Evolutionary conservation across 768 basidiomycete genomes (phyloP), one percentile per base, ranked within the genome.

Genomic region (Leccinellum albellum): DNA sequence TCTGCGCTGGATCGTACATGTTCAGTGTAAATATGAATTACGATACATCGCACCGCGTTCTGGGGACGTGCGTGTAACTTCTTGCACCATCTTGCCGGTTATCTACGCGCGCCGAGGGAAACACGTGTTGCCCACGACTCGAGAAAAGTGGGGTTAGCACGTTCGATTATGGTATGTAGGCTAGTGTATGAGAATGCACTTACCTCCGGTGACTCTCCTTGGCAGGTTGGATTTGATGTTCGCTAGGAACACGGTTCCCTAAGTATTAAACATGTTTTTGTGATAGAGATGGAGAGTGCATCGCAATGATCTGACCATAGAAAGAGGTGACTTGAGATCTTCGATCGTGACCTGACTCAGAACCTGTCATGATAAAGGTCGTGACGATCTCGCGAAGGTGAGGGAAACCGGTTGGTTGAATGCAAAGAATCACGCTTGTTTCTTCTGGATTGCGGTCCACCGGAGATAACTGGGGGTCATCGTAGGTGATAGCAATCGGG

Each of bases 351-450:
- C 47, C 21, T 2, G 35, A 4, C 35, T 37, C 17, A 17, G 35
- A 37, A 37, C 35, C n/a, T 12, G 40, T 20, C 29, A 63, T 31
- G 17, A 58, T 32, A 50, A 63, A 66, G 2, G 64, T 66, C 9
- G 29, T 55, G 29, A 66, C 35, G 21, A 65, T 44, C 32, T 66
- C 61, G 15, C 29, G 53, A 21, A 66, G 48, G 32, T 66, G 46
- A 51, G 63, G 64, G 35, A 66, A 66, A 10, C 64, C 64, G 10
- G 54, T 53, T 10, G 59, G 64, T 12, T 51, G 64, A 28, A 66
- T 31, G 20, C 33, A 61, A 5, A 66, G 45, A 37, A 55, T 20
- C 9, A 51, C 6, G 20, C 13, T 53, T n/a, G 29, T 21, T 20
- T 9, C 50, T 1, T 14, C n/a, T 9, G 20, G 15, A 31, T 42